Evolutionary conservation across 345 rosid species (phyloP).

Genomic region (Salix viminalis): DNA sequence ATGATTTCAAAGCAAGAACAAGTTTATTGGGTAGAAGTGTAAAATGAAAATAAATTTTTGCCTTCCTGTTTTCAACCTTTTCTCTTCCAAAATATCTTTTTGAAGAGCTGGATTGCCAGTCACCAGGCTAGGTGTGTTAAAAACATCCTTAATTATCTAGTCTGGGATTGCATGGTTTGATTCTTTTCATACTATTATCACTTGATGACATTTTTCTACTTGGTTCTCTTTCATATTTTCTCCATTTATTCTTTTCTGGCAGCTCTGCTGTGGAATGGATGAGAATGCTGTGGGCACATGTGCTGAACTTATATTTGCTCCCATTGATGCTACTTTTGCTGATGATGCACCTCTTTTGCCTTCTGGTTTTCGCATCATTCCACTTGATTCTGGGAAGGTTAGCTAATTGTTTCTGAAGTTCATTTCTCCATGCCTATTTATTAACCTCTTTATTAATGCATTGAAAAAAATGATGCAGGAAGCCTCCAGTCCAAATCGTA

Average conservation of each 20-base stretch:
- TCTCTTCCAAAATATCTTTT: neutral
- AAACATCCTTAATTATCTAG: neutral
- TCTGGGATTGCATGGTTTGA: neutral
- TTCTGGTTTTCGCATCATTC: slow-evolving; percentile 93
- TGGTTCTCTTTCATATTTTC: slow-evolving; percentile 3
- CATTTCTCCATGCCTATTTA: neutral
- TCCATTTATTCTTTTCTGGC: slow-evolving; percentile 4
- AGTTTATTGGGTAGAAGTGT: neutral
- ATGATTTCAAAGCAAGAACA: neutral
- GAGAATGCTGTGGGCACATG: slow-evolving; percentile 84
- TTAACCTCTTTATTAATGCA: neutral
- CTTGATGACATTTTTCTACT: neutral
- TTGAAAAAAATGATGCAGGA: slow-evolving; percentile 47
- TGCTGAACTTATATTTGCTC: slow-evolving; percentile 93
- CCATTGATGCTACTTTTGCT: slow-evolving; percentile 88
- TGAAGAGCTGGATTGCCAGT: neutral
- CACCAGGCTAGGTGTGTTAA: neutral
- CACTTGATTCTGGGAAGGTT: slow-evolving; percentile 90
- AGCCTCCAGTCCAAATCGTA: slow-evolving; percentile 85
- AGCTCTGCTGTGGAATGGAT: slow-evolving; percentile 94
- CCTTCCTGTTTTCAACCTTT: neutral
- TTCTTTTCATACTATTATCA: slow-evolving; percentile 7
- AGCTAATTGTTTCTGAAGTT: neutral
- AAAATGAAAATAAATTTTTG: neutral
- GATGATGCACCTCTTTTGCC: slow-evolving; percentile 94